phyloP scores from a whole-genome alignment of 1,139 yeast species.

The Eremothecium sinecaudum region DNA sequence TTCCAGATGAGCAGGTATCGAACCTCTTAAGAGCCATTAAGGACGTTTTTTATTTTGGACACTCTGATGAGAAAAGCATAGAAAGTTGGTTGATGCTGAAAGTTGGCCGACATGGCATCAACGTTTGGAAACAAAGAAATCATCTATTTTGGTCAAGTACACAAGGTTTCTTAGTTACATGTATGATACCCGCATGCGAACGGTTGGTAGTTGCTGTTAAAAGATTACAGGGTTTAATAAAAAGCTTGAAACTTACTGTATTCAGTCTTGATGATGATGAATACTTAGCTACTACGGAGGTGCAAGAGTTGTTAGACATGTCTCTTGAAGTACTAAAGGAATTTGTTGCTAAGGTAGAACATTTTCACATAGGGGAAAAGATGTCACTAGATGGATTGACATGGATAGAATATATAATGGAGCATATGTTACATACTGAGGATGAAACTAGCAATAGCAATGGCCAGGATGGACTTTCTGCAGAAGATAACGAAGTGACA shows the following conservation, averaged over 20 bases:
- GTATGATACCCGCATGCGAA: constrained; percentile 49
- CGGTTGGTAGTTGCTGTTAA: constrained; percentile 44
- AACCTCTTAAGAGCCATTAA: constrained; percentile 10
- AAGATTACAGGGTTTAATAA: constrained; percentile 35
- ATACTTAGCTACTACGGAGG: constrained; percentile 4
- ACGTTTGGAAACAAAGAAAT: not conserved
- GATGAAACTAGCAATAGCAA: constrained; percentile 1
- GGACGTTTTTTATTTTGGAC: constrained; percentile 4
- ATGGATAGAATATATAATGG: constrained; percentile 4
- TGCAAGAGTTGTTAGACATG: constrained; percentile 4
- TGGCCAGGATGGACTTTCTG: constrained; percentile 1
- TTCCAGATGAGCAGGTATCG: constrained; percentile 1
- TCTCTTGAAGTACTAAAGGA: constrained; percentile 6
- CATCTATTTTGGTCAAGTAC: constrained; percentile 1
- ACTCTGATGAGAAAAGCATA: constrained; percentile 53
- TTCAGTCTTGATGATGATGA: constrained; percentile 7
- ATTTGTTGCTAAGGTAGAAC: constrained; percentile 3
- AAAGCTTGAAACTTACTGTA: constrained; percentile 8
- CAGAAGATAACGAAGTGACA: not conserved
- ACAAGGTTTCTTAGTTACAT: constrained; percentile 5
- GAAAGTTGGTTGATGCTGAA: constrained; percentile 39
- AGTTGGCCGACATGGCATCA: not conserved
- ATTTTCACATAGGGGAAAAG: constrained; percentile 7
- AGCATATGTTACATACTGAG: not conserved
- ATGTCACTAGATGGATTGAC: constrained; percentile 7